Base-by-base conservation (phyloP, 352 stramenopile species). In the Thraustochytrium striatum region DNA sequence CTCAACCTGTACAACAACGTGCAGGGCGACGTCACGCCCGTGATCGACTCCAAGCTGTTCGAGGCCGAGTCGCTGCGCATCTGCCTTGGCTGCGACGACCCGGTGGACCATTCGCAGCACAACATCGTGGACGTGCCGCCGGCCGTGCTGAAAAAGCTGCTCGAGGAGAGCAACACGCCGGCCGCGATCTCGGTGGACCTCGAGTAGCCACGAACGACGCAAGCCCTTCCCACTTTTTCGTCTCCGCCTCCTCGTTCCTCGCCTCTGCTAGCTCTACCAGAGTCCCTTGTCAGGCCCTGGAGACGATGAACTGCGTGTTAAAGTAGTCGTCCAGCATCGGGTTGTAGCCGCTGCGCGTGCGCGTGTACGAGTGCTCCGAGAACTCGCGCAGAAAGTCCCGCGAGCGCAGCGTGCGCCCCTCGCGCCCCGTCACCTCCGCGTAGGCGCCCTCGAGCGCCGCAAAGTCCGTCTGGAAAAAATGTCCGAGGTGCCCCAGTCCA, bases 401-500 rank as follows among this genome's bases (percentile, higher is more conserved):
- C 7, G 88, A 92, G 19, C 59, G 35, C 82, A 89, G 85, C 81
- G 90, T 85, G 39, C 89, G 86, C 2, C 84, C 69, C 38, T 87
- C 83, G 25, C 87, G 86, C 3, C 87, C 81, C 13, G 91, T 84
- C 43, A 88, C 84, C 19, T 79, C 87, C 81, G 88, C 91, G 83
- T 96, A 94, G 21, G 91, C 88, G 44, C 88, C 88, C 72, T 91
- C 91, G 25, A 96, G 83, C 38, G 85, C 85, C 0, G 86, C 79
- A 83, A 96, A 96, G 78, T 94, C 90, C 2, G 90, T 94, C 7
- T 91, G 86, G 55, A 96, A 96, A 95, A 96, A 36, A 96, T 93
- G 65, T 96, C 91, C 21, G 90, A 90, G 32, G 92, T 89, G 41
- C 90, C 90, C 11, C 88, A 87, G 79, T 91, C 82, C 35, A 93